These are phyloP conservation scores for Modicella reniformis DNA, from an alignment of 371 early-diverging fungal species.

Conservation along the genomic window DNA sequence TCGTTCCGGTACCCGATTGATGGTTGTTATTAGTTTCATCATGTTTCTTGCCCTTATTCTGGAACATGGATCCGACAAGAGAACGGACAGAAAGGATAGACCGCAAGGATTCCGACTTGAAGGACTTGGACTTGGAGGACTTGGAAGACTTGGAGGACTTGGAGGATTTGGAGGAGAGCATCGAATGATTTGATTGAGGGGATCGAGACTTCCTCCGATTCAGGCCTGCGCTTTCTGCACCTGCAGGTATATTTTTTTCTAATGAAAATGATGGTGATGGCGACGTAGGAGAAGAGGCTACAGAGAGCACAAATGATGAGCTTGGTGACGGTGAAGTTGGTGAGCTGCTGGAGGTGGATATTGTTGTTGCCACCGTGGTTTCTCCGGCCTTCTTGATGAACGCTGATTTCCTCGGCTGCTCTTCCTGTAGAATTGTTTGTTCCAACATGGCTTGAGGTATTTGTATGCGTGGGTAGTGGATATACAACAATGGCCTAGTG, in stretches of 20 bases:
- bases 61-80: slow-evolving; percentile 27
- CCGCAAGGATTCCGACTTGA: slow-evolving; percentile 12
- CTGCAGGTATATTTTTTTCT: background rate
- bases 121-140: background rate
- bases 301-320: background rate
- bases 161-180: background rate
- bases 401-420: background rate
- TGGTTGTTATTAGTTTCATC: background rate
- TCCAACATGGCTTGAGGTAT: slow-evolving; percentile 15
- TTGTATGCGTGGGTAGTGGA: slow-evolving; percentile 33
- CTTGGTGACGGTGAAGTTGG: background rate
- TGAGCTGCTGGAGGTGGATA: background rate
- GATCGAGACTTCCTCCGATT: background rate
- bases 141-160: background rate
- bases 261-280: background rate
- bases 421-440: background rate
- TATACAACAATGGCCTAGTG: slow-evolving; percentile 31
- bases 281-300: background rate
- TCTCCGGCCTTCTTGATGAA: background rate
- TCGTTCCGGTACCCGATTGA: background rate
- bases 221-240: background rate
- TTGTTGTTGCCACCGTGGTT: background rate
- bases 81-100: slow-evolving; percentile 24
- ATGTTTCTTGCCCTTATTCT: background rate
- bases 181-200: background rate